phyloP scores from a whole-genome alignment of 441 rosid species.

The Viola pubescens region DNA sequence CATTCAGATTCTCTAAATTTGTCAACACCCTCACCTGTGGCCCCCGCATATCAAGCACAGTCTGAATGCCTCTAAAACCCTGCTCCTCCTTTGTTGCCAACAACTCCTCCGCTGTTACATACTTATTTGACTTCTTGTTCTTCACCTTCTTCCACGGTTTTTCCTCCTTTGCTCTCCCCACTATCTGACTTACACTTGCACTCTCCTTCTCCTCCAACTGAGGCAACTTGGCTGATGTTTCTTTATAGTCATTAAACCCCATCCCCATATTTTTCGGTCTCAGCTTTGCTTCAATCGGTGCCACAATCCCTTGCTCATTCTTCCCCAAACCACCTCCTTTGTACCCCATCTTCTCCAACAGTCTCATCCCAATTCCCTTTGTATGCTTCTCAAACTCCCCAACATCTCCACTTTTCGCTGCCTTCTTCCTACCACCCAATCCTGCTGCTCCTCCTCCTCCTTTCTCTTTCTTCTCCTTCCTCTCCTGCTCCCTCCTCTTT shows the following conservation, averaged over 20 bases:
- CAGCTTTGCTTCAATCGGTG: constrained; percentile 61
- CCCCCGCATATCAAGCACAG: constrained; percentile 89
- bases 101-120: constrained; percentile 53
- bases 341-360: constrained; percentile 83
- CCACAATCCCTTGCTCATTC: constrained; percentile 64
- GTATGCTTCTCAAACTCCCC: constrained; percentile 64
- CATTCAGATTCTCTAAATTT: constrained; percentile 77
- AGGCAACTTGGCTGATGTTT: constrained; percentile 35
- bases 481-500: constrained; percentile 42
- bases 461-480: constrained; percentile 44
- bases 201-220: constrained; percentile 50
- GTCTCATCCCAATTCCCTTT: constrained; percentile 65
- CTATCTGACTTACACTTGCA: constrained; percentile 14
- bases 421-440: constrained; percentile 23
- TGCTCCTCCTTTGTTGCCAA: constrained; percentile 68
- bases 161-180: constrained; percentile 32
- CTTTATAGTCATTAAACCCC: constrained; percentile 72
- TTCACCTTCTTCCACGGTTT: constrained; percentile 49
- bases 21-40: constrained; percentile 74
- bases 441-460: constrained; percentile 17
- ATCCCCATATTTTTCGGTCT: constrained; percentile 76
- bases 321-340: constrained; percentile 80
- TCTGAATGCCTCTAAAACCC: constrained; percentile 72
- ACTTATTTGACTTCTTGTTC: constrained; percentile 38
- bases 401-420: constrained; percentile 31